A percentile compares a stretch with the other conserved stretches of the same genome.
Evolutionary conservation across 805 yeast genomes (phyloP).

Genomic region (Scheffersomyces coipomensis): DNA sequence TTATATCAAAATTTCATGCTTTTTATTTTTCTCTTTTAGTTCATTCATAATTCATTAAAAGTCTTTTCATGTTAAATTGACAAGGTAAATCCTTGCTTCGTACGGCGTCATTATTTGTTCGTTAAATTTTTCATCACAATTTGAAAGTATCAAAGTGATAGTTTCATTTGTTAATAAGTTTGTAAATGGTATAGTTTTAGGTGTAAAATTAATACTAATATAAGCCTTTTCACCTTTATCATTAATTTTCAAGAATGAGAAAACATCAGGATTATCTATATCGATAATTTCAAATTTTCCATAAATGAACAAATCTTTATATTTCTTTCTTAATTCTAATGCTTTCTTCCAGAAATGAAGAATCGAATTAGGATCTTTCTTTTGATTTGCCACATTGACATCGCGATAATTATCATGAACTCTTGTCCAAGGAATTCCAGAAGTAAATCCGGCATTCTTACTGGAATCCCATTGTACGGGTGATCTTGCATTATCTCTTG

Average conservation of each 20-base stretch:
- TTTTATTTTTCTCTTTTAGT: too few relatives aligned
- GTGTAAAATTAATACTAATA: slow-evolving; percentile 44
- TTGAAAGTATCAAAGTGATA: slow-evolving; percentile 12
- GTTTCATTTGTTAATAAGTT: slow-evolving; percentile 18
- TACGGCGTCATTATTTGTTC: slow-evolving; percentile 34
- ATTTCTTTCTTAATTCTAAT: slow-evolving; percentile 40
- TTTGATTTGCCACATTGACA: slow-evolving; percentile 48
- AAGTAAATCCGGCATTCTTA: slow-evolving; percentile 47
- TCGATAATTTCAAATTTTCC: slow-evolving; percentile 48
- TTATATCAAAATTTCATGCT: too few relatives aligned
- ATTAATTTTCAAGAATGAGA: slow-evolving; percentile 40
- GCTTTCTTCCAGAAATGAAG: slow-evolving; percentile 46
- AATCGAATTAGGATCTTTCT: slow-evolving; percentile 44
- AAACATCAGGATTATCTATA: slow-evolving; percentile 37
- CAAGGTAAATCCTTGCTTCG: slow-evolving; percentile 42
- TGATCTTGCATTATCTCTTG: slow-evolving; percentile 55
- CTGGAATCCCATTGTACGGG: slow-evolving; percentile 56
- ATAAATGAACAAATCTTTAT: slow-evolving; percentile 43
- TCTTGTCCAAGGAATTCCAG: slow-evolving; percentile 52
- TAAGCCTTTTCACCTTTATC: slow-evolving; percentile 26
- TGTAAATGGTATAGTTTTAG: slow-evolving; percentile 23
- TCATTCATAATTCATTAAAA: neutral
- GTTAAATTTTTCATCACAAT: slow-evolving; percentile 18
- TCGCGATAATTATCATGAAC: slow-evolving; percentile 49
- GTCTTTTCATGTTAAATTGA: neutral